Conservation (phyloP, 768 basidiomycete genomes). For the Suillus hirtellus region DNA sequence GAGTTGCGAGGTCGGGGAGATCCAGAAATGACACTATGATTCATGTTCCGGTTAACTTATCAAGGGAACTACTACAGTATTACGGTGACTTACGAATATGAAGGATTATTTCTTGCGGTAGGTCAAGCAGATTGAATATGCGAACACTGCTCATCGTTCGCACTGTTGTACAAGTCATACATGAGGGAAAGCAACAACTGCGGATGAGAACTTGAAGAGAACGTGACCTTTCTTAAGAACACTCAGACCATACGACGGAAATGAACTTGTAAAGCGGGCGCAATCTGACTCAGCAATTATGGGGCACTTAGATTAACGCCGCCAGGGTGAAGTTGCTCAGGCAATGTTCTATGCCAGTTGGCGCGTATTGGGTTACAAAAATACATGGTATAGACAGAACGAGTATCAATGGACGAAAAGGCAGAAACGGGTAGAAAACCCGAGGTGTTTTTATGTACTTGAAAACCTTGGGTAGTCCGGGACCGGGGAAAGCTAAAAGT, state of each 20-base stretch:
- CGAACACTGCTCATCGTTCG: not conserved
- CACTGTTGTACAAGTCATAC: slow-evolving; percentile 3
- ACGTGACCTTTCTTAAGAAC: not conserved
- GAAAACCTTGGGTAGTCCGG: slow-evolving; percentile 7
- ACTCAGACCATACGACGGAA: not conserved
- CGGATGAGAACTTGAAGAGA: not conserved
- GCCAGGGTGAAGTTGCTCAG: not conserved
- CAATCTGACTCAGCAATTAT: slow-evolving; percentile 4
- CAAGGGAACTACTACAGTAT: not conserved
- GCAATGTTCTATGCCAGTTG: not conserved
- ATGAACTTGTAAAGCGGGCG: not conserved
- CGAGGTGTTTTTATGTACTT: not conserved
- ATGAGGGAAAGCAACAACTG: not conserved
- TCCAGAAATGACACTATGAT: slow-evolving; percentile 67
- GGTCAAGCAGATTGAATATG: slow-evolving; percentile 24
- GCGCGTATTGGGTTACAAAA: not conserved
- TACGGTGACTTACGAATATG: slow-evolving; percentile 50
- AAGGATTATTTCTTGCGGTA: slow-evolving; percentile 60
- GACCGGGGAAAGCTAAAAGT: slow-evolving; percentile 10
- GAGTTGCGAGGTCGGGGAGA: slow-evolving; percentile 62
- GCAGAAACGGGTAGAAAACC: slow-evolving; percentile 3
- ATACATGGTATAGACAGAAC: slow-evolving; percentile 7
- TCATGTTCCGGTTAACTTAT: not conserved
- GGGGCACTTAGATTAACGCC: not conserved
- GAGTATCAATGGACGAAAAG: not conserved